Evolutionary conservation across 2,329 filamentous ascomycete species (phyloP).

Genomic region (Ramichloridium luteum): DNA sequence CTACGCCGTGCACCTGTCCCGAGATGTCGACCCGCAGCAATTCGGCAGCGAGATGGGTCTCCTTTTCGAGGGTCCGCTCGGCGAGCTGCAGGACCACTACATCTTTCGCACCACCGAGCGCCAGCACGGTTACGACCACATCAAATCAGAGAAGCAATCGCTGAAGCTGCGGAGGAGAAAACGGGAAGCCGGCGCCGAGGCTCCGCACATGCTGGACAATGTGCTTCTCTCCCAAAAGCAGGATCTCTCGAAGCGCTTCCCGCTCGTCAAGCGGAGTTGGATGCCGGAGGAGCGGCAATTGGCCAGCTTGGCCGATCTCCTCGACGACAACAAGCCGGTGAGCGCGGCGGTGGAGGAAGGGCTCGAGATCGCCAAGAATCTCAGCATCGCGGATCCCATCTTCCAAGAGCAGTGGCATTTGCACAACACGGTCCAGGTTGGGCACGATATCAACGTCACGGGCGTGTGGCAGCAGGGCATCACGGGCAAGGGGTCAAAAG

Average conservation of each 20-base stretch:
- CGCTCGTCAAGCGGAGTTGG: constrained; percentile 45
- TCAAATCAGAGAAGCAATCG: constrained; percentile 38
- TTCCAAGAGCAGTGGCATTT: constrained; percentile 95
- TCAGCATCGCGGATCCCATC: constrained; percentile 80
- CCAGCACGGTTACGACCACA: constrained; percentile 41
- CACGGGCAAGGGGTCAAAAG: constrained; percentile 77
- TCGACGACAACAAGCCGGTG: too few relatives aligned
- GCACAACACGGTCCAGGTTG: constrained; percentile 65
- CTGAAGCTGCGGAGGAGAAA: constrained; percentile 50
- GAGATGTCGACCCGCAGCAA: constrained; percentile 50
- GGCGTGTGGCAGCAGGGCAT: constrained; percentile 83
- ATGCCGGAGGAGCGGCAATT: constrained; percentile 6
- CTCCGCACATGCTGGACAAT: constrained; percentile 52
- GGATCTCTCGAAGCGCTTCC: constrained; percentile 42
- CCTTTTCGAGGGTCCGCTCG: constrained; percentile 67
- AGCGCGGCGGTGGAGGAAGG: constrained; percentile 44
- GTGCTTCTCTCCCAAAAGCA: constrained; percentile 75
- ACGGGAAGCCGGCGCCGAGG: constrained; percentile 38
- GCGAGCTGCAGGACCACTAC: constrained; percentile 68
- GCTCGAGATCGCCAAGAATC: constrained; percentile 46
- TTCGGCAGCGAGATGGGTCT: constrained; percentile 64
- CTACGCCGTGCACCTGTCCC: constrained; percentile 76
- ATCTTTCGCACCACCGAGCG: constrained; percentile 61
- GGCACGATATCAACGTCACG: constrained; percentile 94
- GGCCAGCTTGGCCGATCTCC: constrained; percentile 2